These are phyloP conservation scores for Nemania serpens DNA, from an alignment of 2,329 filamentous ascomycete species.

Conservation along the genomic window DNA sequence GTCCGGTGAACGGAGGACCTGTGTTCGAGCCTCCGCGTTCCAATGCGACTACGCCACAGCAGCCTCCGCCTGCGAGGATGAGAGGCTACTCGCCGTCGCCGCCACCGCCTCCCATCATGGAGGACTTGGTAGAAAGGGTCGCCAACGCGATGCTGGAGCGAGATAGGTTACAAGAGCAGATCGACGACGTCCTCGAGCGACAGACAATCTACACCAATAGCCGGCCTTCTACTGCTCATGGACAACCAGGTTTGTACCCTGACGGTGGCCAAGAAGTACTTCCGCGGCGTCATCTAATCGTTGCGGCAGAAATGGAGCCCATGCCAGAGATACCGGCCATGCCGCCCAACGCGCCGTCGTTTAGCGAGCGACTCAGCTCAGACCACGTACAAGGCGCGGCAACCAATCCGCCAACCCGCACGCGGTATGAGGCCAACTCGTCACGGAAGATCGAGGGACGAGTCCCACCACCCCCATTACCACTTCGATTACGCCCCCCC, in stretches of 20 bases:
- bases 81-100: slow-evolving; percentile 47
- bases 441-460: slow-evolving; percentile 44
- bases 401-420: slow-evolving; percentile 41
- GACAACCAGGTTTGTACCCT: slow-evolving; percentile 41
- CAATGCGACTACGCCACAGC: slow-evolving; percentile 44
- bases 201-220: slow-evolving; percentile 61
- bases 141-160: slow-evolving; percentile 63
- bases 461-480: slow-evolving; percentile 59
- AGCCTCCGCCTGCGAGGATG: slow-evolving; percentile 52
- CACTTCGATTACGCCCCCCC: slow-evolving; percentile 62
- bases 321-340: slow-evolving; percentile 63
- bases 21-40: slow-evolving; percentile 40
- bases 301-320: slow-evolving; percentile 49
- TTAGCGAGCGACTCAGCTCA: slow-evolving; percentile 58
- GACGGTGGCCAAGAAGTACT: neutral
- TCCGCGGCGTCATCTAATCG: slow-evolving; percentile 15
- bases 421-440: slow-evolving; percentile 43
- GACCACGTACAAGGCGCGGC: slow-evolving; percentile 48
- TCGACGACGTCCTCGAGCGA: slow-evolving; percentile 63
- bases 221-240: slow-evolving; percentile 58
- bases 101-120: slow-evolving; percentile 46
- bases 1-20: slow-evolving; percentile 45
- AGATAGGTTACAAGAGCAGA: slow-evolving; percentile 62
- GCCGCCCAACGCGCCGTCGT: slow-evolving; percentile 61
- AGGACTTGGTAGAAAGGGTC: slow-evolving; percentile 59